Base-by-base conservation (phyloP, 2,329 filamentous ascomycete genomes). In the Xylariales sp. region DNA sequence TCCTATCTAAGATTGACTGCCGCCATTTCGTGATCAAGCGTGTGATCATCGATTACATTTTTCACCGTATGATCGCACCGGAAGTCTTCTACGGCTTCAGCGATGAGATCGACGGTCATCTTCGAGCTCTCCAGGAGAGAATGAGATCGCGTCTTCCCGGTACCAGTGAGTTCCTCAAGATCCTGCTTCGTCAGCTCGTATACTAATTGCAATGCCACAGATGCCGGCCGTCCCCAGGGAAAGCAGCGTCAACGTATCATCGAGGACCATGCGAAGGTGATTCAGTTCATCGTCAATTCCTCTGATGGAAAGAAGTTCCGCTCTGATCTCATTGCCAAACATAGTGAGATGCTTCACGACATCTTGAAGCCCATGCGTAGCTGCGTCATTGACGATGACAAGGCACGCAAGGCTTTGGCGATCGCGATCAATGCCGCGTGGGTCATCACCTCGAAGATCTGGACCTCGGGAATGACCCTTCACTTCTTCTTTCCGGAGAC, bases 401-500 rank as follows among this genome's bases (percentile, higher is more conserved):
- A 21, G 0, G 53, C 53, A 1, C 25, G 46, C 3, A 49, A 47
- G 40, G 44, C 46, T 0, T 25, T 60, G 4, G 47, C 48, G 3
- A 42, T 58, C 20, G 44, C 60, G 38, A 46, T 55, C 18, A 45
- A 48, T 7, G 46, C 49, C 12, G 50, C 53, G 4, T 57, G 46
- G 46, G 54, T 56, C 31, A 51, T 59, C 33, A 55, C 51, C 36
- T 38, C 52, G 22, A 53, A 57, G 37, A 43, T 58, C 16, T 61
- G 59, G 59, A 51, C 46, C 24, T 56, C 54, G 3, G 50, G 53
- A 24, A 51, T 55, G 48, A 60, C 57, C 1, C 38, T 61, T 1
- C 53, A 59, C 35, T 61, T 51, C 49, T 47, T 46, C 21, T 61
- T 61, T 46, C 53, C 58, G 15, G 52, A 56, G 7, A 55, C 51